Conservation (phyloP, 2,329 filamentous ascomycete species). For the Periconia sp. region DNA sequence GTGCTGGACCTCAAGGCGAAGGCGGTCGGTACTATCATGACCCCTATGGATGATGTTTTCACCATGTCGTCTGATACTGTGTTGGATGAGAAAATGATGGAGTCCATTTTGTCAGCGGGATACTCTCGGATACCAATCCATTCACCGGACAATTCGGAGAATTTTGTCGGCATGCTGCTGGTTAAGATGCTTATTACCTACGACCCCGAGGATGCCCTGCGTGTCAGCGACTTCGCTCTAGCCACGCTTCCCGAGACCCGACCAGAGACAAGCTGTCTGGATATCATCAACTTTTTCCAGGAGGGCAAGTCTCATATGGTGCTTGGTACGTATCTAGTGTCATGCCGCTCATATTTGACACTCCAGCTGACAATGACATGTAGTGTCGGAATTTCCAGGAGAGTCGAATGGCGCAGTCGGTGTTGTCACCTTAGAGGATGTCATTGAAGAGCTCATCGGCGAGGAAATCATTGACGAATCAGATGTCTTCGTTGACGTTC, state of each 20-base stretch:
- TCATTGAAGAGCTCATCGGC: constrained; percentile 97
- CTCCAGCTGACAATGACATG: too few relatives aligned
- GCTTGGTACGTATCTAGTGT: constrained; percentile 61
- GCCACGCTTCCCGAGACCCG: constrained; percentile 94
- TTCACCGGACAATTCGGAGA: constrained; percentile 77
- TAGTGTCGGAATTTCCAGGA: constrained; percentile 75
- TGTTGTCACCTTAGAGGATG: constrained; percentile 95
- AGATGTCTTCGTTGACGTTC: constrained; percentile 96
- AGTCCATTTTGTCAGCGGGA: constrained; percentile 87
- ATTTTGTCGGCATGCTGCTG: constrained; percentile 96
- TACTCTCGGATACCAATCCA: constrained; percentile 97
- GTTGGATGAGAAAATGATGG: constrained; percentile 92
- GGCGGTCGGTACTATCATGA: constrained; percentile 95
- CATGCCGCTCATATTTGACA: too few relatives aligned
- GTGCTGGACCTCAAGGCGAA: constrained; percentile 97
- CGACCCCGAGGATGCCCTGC: constrained; percentile 88
- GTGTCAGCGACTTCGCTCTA: constrained; percentile 87
- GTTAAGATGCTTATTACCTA: constrained; percentile 99
- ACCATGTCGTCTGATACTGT: constrained; percentile 95
- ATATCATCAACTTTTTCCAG: constrained; percentile 99
- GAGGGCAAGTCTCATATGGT: constrained; percentile 99
- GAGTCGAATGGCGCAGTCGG: constrained; percentile 88
- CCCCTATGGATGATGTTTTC: constrained; percentile 96
- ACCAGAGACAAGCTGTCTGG: constrained; percentile 93
- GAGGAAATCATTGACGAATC: constrained; percentile 99